Evolutionary conservation across 1,284 basidiomycete genomes (phyloP).

Genomic region (Rhodotorula sp.): DNA sequence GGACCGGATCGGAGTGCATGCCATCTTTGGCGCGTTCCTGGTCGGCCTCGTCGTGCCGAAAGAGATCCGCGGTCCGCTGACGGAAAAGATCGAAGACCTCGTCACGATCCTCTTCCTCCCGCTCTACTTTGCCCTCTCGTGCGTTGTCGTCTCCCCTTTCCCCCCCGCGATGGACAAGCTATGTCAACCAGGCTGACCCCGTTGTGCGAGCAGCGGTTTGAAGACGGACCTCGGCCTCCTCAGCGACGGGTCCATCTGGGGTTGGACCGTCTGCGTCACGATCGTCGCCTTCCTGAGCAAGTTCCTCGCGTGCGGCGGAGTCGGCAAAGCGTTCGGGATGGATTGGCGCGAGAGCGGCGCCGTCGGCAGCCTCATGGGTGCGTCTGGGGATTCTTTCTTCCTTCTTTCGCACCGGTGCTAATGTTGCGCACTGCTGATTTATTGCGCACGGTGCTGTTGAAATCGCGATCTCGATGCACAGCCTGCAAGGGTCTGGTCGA

Average conservation of each 20-base stretch:
- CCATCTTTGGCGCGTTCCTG: constrained; percentile 62
- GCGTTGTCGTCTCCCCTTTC: constrained; percentile 6
- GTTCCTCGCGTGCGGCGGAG: constrained; percentile 64
- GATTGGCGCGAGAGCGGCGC: constrained; percentile 75
- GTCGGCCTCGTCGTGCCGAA: constrained; percentile 86
- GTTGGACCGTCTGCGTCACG: constrained; percentile 77
- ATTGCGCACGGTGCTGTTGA: background rate
- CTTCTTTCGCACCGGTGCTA: too few species aligned
- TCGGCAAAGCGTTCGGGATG: constrained; percentile 68
- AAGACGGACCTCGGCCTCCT: constrained; percentile 78
- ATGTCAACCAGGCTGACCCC: background rate
- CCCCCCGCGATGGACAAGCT: too few species aligned
- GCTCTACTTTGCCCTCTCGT: constrained; percentile 48
- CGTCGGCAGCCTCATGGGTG: constrained; percentile 86
- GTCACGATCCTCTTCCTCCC: constrained; percentile 68
- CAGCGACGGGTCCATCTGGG: constrained; percentile 72
- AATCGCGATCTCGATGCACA: constrained; percentile 25
- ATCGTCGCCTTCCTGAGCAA: constrained; percentile 79
- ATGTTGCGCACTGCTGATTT: too few species aligned
- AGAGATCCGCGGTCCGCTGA: constrained; percentile 67
- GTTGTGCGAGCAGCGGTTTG: constrained; percentile 51
- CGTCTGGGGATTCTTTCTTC: background rate
- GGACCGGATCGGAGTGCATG: constrained; percentile 72
- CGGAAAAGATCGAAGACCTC: constrained; percentile 77
- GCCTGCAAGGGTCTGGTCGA: constrained; percentile 44